Percentiles rank a stretch among this genome's conserved stretches.
Evolutionary conservation across 1,284 basidiomycete genomes (phyloP).

Genomic region (Ganoderma lingzhi): DNA sequence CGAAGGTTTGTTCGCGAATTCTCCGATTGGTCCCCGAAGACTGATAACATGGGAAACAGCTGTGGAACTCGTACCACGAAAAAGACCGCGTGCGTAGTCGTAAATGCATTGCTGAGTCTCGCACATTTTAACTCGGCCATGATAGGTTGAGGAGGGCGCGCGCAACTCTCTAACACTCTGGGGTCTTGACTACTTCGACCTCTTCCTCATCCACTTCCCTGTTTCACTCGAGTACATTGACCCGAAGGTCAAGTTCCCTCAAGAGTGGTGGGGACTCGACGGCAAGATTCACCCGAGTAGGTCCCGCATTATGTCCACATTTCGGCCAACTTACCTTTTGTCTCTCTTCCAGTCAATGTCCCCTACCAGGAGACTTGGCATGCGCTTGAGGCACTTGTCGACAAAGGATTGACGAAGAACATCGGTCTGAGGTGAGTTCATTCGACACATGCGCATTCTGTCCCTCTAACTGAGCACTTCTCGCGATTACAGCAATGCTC

Average conservation of each 20-base stretch:
- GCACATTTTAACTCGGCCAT: constrained; percentile 6
- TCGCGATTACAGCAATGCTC: constrained; percentile 60
- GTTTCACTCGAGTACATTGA: constrained; percentile 81
- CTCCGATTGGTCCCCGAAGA: constrained; percentile 29
- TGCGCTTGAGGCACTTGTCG: constrained; percentile 79
- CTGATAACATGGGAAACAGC: constrained; percentile 46
- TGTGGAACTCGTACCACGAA: constrained; percentile 87
- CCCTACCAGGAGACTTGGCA: constrained; percentile 81
- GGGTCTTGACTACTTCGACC: constrained; percentile 84
- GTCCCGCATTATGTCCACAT: constrained; percentile 31
- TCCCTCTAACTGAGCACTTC: neutral
- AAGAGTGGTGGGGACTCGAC: constrained; percentile 79
- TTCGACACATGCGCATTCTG: neutral
- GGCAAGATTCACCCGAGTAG: constrained; percentile 65
- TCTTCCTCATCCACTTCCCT: constrained; percentile 85
- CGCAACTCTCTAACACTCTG: constrained; percentile 76
- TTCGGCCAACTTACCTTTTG: constrained; percentile 5
- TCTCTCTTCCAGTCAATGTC: constrained; percentile 55
- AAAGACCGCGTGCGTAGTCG: constrained; percentile 64
- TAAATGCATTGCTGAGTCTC: constrained; percentile 3
- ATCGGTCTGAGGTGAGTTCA: constrained; percentile 69
- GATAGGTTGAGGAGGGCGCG: constrained; percentile 58
- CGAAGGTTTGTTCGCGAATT: constrained; percentile 54
- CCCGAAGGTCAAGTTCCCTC: constrained; percentile 77
- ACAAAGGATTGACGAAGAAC: constrained; percentile 73